Percentiles rank a stretch among this genome's conserved stretches.
These are phyloP conservation scores for Lyophyllum semitale DNA, from an alignment of 768 basidiomycete species.

Conservation along the genomic window DNA sequence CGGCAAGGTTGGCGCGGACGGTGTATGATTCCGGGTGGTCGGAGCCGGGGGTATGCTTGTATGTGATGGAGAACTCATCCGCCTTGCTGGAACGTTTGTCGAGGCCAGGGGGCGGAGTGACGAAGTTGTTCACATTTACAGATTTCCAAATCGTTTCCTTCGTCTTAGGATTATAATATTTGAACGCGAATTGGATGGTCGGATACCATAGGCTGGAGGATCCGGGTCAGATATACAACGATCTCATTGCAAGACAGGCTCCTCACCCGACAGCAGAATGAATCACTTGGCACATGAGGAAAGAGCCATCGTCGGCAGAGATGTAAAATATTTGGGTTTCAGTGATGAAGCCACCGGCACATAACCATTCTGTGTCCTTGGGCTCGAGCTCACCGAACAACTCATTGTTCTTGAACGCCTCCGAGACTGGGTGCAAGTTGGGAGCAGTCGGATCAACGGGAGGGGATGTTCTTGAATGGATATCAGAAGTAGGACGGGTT, in stretches of 20 bases:
- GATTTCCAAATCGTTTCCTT: slow-evolving; percentile 83
- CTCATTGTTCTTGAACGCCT: slow-evolving; percentile 53
- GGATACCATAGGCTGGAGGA: slow-evolving; percentile 83
- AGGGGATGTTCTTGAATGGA: slow-evolving; percentile 45
- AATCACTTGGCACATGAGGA: slow-evolving; percentile 23
- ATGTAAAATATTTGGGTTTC: slow-evolving; percentile 93
- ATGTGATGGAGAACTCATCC: slow-evolving; percentile 80
- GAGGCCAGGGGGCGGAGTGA: slow-evolving; percentile 68
- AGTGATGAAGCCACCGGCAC: slow-evolving; percentile 80
- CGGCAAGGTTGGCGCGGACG: slow-evolving; percentile 76
- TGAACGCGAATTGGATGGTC: slow-evolving; percentile 92
- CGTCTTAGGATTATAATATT: slow-evolving; percentile 78
- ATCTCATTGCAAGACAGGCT: slow-evolving; percentile 12
- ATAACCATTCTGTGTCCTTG: slow-evolving; percentile 82
- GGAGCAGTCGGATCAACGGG: slow-evolving; percentile 66
- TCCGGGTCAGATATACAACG: slow-evolving; percentile 8
- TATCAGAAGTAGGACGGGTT: slow-evolving; percentile 5
- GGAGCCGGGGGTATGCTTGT: slow-evolving; percentile 54
- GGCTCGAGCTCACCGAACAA: slow-evolving; percentile 75
- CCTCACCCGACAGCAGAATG: slow-evolving; percentile 26
- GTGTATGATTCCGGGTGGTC: slow-evolving; percentile 77
- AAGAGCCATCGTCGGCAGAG: slow-evolving; percentile 74
- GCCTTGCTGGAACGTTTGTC: slow-evolving; percentile 88
- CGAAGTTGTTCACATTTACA: slow-evolving; percentile 80
- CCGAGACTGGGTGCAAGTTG: slow-evolving; percentile 84